A percentile compares a stretch with the other conserved stretches of the same genome.
These are phyloP conservation scores for Geranomyces michiganensis DNA, from an alignment of 192 early-diverging fungal genomes.

Conservation along the genomic window DNA sequence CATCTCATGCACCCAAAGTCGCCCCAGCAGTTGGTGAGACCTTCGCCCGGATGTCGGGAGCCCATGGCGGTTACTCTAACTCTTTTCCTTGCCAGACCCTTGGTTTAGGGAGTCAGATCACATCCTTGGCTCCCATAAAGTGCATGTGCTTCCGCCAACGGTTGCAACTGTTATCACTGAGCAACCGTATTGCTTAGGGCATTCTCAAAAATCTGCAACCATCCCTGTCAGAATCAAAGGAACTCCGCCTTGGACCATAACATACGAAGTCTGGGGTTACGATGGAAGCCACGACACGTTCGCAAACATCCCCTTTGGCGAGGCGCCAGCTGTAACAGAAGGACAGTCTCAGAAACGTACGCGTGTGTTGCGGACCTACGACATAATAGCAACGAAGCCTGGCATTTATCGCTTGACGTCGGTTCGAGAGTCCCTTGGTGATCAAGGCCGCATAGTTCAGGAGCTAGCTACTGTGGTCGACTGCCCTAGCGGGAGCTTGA, in stretches of 20 bases:
- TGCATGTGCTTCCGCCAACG: constrained; percentile 53
- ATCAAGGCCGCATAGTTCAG: constrained; percentile 23
- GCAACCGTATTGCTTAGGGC: constrained; percentile 31
- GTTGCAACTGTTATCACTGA: constrained; percentile 45
- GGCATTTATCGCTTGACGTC: constrained; percentile 35
- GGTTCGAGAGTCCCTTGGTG: constrained; percentile 4
- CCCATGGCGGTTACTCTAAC: too few relatives aligned
- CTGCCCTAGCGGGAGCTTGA: constrained; percentile 21
- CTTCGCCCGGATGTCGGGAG: too few relatives aligned
- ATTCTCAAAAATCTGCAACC: constrained; percentile 4
- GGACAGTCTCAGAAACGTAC: constrained; percentile 19
- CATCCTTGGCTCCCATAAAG: constrained; percentile 51
- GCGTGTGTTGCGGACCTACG: constrained; percentile 9
- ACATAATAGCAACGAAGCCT: constrained; percentile 17
- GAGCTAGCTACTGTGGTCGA: constrained; percentile 10
- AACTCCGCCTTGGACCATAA: constrained; percentile 45
- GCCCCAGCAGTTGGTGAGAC: too few relatives aligned
- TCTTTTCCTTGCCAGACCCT: too few relatives aligned
- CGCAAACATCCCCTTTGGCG: constrained; percentile 26
- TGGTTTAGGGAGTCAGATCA: constrained; percentile 9
- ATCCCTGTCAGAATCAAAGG: constrained; percentile 50
- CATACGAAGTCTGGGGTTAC: constrained; percentile 30
- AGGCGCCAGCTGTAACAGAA: neutral
- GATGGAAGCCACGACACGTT: constrained; percentile 32
- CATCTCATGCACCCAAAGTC: too few relatives aligned